Conservation (phyloP, 2,329 filamentous ascomycete genomes). For the Xylogone sp. region DNA sequence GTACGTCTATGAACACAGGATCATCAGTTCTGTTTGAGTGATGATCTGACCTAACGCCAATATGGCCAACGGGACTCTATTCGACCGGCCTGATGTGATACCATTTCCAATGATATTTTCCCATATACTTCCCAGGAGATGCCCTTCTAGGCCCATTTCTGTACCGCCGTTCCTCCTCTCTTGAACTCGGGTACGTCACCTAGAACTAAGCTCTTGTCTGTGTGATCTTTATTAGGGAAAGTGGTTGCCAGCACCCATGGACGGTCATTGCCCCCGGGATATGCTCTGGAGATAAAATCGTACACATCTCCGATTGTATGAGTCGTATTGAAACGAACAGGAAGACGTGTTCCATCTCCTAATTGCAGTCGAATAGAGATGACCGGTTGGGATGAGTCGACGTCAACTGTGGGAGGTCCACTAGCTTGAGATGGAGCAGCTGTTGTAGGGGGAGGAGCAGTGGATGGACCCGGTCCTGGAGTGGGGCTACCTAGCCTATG, state of each 20-base stretch:
- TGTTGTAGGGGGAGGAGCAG: slow-evolving; percentile 12
- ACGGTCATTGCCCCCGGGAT: slow-evolving; percentile 51
- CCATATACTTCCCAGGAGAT: background rate
- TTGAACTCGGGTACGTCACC: slow-evolving; percentile 63
- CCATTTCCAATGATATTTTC: background rate
- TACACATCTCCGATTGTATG: slow-evolving; percentile 78
- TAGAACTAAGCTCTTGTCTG: slow-evolving; percentile 57
- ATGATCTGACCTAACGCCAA: background rate
- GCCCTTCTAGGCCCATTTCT: slow-evolving; percentile 42
- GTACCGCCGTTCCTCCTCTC: slow-evolving; percentile 60
- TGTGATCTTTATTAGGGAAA: slow-evolving; percentile 78
- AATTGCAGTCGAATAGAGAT: slow-evolving; percentile 73
- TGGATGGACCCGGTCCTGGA: slow-evolving; percentile 50
- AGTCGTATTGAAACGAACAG: slow-evolving; percentile 77
- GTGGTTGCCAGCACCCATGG: slow-evolving; percentile 75
- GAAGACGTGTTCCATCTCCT: slow-evolving; percentile 70
- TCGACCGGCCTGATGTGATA: background rate
- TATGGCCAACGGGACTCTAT: background rate
- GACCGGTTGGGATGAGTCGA: slow-evolving; percentile 65
- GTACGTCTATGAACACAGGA: background rate
- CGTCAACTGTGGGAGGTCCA: slow-evolving; percentile 29
- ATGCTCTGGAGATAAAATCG: slow-evolving; percentile 65
- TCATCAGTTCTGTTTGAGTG: background rate
- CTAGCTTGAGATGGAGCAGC: slow-evolving; percentile 23
- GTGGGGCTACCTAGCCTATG: slow-evolving; percentile 75